A percentile compares a stretch with the other conserved stretches of the same genome.
Conservation (phyloP, 1,139 yeast species). For the Taiozyma sp. region DNA sequence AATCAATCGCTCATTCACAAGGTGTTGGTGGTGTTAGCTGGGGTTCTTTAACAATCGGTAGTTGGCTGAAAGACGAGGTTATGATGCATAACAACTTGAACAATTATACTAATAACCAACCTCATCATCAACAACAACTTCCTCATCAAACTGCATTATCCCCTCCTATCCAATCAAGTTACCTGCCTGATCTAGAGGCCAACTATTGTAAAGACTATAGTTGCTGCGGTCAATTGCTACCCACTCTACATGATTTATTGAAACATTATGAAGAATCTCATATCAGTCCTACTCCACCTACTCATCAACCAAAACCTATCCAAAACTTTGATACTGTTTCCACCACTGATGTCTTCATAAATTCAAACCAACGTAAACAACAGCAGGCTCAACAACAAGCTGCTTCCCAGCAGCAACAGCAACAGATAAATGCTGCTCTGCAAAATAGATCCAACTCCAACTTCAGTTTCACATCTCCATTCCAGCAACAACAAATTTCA, state of each 20-base stretch:
- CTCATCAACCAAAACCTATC: conserved; percentile 35
- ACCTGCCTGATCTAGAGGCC: conserved; percentile 88
- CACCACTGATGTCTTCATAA: conserved; percentile 25
- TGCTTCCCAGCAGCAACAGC: conserved; percentile 11
- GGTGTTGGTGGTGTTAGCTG: conserved; percentile 99
- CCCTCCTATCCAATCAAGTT: conserved; percentile 69
- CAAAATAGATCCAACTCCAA: not conserved
- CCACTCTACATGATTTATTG: conserved; percentile 87
- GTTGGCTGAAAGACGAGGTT: conserved; percentile 95
- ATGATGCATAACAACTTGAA: conserved; percentile 31
- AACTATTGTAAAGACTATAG: conserved; percentile 95
- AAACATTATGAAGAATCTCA: conserved; percentile 97
- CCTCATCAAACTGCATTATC: conserved; percentile 35
- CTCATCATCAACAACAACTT: conserved; percentile 17
- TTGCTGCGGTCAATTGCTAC: conserved; percentile 90
- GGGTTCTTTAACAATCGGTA: conserved; percentile 94
- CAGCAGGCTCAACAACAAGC: conserved; percentile 7
- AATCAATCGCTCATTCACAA: conserved; percentile 90
- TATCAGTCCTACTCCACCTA: conserved; percentile 69
- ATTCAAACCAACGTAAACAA: conserved; percentile 19
- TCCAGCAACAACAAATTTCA: conserved; percentile 3
- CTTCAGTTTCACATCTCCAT: not conserved
- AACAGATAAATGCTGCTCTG: conserved; percentile 9
- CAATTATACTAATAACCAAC: conserved; percentile 17
- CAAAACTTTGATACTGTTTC: conserved; percentile 43